Evolutionary conservation across 2,329 filamentous ascomycete species (phyloP).

Genomic region (Zasmidium cellare): DNA sequence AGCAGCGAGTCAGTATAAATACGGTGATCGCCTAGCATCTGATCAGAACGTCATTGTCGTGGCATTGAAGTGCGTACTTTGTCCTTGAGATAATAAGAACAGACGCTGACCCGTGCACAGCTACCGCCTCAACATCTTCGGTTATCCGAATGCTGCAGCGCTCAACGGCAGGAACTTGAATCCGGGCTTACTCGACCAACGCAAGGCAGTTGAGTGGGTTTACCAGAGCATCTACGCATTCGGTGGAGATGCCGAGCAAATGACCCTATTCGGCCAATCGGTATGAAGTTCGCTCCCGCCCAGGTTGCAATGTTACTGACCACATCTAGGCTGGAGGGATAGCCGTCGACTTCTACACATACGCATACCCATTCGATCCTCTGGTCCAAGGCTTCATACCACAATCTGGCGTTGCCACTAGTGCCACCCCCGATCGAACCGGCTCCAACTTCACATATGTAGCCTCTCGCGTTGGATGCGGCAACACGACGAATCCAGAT

Average conservation of each 20-base stretch:
- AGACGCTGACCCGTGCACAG: conserved; percentile 15
- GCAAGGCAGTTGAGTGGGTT: conserved; percentile 40
- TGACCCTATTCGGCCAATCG: conserved; percentile 30
- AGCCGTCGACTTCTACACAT: conserved; percentile 31
- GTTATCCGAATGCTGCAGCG: conserved; percentile 27
- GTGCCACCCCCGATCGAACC: conserved; percentile 12
- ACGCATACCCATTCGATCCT: conserved; percentile 37
- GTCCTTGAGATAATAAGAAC: background rate
- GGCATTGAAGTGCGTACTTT: conserved; percentile 11
- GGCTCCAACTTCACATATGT: conserved; percentile 18
- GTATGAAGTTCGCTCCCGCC: background rate
- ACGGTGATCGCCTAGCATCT: conserved; percentile 16
- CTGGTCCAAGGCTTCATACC: conserved; percentile 39
- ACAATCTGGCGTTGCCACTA: conserved; percentile 32
- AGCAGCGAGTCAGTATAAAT: conserved; percentile 18
- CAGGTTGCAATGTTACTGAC: background rate
- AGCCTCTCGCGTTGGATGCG: conserved; percentile 12
- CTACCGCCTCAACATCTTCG: conserved; percentile 27
- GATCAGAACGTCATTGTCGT: conserved; percentile 20
- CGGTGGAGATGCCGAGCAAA: conserved; percentile 29
- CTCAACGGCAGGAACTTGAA: conserved; percentile 26
- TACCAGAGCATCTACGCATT: conserved; percentile 37
- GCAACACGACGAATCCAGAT: conserved; percentile 3
- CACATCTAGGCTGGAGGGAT: conserved; percentile 13
- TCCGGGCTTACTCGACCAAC: conserved; percentile 37